Evolutionary conservation across 768 basidiomycete genomes (phyloP).

Genomic region (Lyophyllum semitale): DNA sequence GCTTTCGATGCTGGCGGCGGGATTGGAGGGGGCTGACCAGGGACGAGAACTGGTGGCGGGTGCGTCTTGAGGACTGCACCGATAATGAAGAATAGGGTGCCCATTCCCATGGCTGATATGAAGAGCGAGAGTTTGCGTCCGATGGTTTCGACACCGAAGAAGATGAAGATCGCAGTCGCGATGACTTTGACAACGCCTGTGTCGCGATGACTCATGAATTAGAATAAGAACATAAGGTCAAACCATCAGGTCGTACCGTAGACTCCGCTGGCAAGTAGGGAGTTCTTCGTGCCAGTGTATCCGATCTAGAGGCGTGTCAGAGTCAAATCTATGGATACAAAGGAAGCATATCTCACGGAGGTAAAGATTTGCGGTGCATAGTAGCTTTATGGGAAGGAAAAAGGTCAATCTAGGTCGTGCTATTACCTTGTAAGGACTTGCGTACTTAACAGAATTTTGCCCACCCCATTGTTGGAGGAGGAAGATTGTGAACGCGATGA

Average conservation of each 20-base stretch:
- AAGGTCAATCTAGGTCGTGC: neutral
- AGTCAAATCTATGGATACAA: neutral
- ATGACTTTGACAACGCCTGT: slow-evolving; percentile 63
- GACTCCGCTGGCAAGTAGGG: slow-evolving; percentile 72
- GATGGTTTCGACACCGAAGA: slow-evolving; percentile 65
- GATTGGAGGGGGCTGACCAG: slow-evolving; percentile 13
- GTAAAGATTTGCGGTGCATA: slow-evolving; percentile 77
- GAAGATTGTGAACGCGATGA: slow-evolving; percentile 82
- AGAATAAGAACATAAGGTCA: no score
- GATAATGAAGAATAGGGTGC: slow-evolving; percentile 77
- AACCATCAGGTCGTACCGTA: slow-evolving; percentile 40
- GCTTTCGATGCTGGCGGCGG: slow-evolving; percentile 65
- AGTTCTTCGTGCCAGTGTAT: slow-evolving; percentile 55
- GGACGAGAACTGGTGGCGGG: slow-evolving; percentile 45
- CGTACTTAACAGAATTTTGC: slow-evolving; percentile 73
- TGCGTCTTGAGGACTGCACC: slow-evolving; percentile 85
- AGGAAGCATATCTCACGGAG: slow-evolving; percentile 28
- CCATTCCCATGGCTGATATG: slow-evolving; percentile 81
- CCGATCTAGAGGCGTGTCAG: slow-evolving; percentile 46
- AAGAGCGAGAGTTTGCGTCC: slow-evolving; percentile 73
- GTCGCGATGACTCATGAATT: neutral
- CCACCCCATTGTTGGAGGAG: slow-evolving; percentile 84
- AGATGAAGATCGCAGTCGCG: slow-evolving; percentile 66
- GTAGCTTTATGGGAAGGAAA: slow-evolving; percentile 40
- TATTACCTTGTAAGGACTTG: neutral